phyloP scores from a whole-genome alignment of 2,329 filamentous ascomycete species.

The Botrytis porri region DNA sequence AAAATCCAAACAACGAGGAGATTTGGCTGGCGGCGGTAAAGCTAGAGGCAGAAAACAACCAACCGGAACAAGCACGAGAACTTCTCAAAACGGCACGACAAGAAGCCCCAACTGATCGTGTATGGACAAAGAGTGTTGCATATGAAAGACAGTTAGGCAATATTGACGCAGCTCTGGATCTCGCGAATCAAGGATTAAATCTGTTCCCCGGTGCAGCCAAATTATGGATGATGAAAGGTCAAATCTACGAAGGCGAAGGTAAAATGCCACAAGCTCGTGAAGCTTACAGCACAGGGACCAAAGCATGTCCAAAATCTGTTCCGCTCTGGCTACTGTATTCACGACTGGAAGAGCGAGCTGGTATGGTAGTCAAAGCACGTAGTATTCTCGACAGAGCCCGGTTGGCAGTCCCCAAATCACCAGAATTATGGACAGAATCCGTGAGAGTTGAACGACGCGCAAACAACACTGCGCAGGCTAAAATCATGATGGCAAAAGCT shows the following conservation, averaged over 20 bases:
- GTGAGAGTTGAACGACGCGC: conserved; percentile 88
- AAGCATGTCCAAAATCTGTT: conserved; percentile 79
- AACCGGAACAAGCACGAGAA: conserved; percentile 76
- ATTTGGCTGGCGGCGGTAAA: conserved; percentile 97
- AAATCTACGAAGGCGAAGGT: conserved; percentile 85
- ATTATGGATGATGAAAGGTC: conserved; percentile 98
- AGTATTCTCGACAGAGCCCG: conserved; percentile 90
- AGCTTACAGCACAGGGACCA: conserved; percentile 83
- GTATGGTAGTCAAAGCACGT: conserved; percentile 84
- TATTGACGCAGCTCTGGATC: conserved; percentile 75
- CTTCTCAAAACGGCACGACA: conserved; percentile 79
- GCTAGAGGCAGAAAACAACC: conserved; percentile 84
- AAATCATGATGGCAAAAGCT: conserved; percentile 88
- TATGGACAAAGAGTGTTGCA: conserved; percentile 94
- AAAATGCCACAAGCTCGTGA: conserved; percentile 83
- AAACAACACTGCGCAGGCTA: conserved; percentile 78
- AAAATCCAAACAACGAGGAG: conserved; percentile 95
- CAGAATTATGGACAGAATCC: conserved; percentile 89
- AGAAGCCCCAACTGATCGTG: conserved; percentile 89
- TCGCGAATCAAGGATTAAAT: conserved; percentile 82
- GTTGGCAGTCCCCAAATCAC: conserved; percentile 79
- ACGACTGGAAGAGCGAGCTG: conserved; percentile 80
- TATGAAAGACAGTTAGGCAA: conserved; percentile 86
- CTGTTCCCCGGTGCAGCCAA: conserved; percentile 83
- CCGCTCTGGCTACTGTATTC: conserved; percentile 87